A percentile compares a stretch with the other conserved stretches of the same genome.
Evolutionary conservation across 164 flowering plant species (phyloP).

Genomic region (Paratinospora sagittata): DNA sequence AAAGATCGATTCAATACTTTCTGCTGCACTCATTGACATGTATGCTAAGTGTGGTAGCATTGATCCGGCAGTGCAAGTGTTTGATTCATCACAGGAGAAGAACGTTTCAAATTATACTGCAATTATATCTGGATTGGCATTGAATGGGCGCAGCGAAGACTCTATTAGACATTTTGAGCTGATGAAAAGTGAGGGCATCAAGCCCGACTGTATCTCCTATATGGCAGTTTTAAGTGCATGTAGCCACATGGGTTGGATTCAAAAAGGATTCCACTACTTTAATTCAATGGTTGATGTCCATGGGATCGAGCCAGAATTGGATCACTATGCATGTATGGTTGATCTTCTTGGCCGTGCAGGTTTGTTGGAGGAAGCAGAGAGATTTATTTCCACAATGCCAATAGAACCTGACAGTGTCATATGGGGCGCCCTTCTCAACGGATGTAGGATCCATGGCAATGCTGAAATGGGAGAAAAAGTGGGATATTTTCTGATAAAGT

Average conservation of each 20-base stretch:
- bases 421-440: conserved; percentile 36
- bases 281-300: conserved; percentile 23
- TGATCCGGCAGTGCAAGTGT: conserved; percentile 25
- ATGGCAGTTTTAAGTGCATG: conserved; percentile 33
- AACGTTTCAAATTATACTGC: conserved; percentile 25
- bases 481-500: conserved; percentile 27
- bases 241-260: conserved; percentile 30
- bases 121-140: conserved; percentile 26
- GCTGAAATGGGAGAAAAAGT: conserved; percentile 32
- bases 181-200: conserved; percentile 25
- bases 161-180: conserved; percentile 25
- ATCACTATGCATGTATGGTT: conserved; percentile 38
- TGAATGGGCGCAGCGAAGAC: conserved; percentile 22
- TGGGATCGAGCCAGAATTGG: conserved; percentile 22
- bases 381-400: conserved; percentile 30
- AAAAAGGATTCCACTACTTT: conserved; percentile 30
- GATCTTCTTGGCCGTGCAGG: conserved; percentile 39
- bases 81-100: conserved; percentile 16
- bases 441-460: conserved; percentile 34
- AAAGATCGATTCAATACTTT: conserved; percentile 25
- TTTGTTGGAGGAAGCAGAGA: conserved; percentile 32
- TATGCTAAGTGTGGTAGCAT: conserved; percentile 86
- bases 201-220: conserved; percentile 24
- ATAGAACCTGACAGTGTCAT: conserved; percentile 25
- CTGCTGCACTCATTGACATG: conserved; percentile 70